A percentile compares a stretch with the other conserved stretches of the same genome.
phyloP scores from a whole-genome alignment of 257 asterid genomes.

The Vinca minor region DNA sequence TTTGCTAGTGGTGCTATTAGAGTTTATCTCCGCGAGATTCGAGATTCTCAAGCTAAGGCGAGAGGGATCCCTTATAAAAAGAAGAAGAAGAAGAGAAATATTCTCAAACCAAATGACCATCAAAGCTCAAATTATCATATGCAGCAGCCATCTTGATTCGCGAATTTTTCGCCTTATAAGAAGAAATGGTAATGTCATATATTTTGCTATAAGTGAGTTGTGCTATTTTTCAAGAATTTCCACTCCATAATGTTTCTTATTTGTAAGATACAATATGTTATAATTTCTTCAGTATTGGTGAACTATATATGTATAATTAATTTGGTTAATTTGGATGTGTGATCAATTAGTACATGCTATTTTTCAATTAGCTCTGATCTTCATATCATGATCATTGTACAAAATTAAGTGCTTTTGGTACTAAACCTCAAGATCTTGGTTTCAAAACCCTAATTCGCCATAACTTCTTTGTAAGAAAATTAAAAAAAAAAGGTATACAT shows the following conservation, averaged over 20 bases:
- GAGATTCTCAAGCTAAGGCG: constrained; percentile 78
- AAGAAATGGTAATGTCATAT: constrained; percentile 17
- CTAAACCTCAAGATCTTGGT: neutral
- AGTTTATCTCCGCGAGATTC: constrained; percentile 53
- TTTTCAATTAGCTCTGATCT: constrained; percentile 5
- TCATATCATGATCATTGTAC: neutral
- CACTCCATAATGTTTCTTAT: neutral
- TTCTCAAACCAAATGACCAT: neutral
- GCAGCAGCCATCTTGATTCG: constrained; percentile 8
- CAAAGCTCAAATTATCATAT: neutral
- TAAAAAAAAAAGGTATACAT: neutral
- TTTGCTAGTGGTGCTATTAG: constrained; percentile 73
- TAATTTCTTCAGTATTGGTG: neutral
- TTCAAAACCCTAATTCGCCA: constrained; percentile 14
- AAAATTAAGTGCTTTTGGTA: neutral
- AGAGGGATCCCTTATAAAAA: constrained; percentile 80
- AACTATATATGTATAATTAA: neutral
- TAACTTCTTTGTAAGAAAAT: neutral
- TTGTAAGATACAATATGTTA: constrained; percentile 1
- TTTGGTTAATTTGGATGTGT: neutral
- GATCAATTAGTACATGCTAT: neutral
- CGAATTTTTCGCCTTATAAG: neutral
- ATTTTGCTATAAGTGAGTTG: constrained; percentile 9
- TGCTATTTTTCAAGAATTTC: constrained; percentile 9
- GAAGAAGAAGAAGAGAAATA: constrained; percentile 59